Evolutionary conservation across 164 flowering plant genomes (phyloP), one percentile per base, ranked within the genome.

Genomic region (Aristolochia fimbriata): DNA sequence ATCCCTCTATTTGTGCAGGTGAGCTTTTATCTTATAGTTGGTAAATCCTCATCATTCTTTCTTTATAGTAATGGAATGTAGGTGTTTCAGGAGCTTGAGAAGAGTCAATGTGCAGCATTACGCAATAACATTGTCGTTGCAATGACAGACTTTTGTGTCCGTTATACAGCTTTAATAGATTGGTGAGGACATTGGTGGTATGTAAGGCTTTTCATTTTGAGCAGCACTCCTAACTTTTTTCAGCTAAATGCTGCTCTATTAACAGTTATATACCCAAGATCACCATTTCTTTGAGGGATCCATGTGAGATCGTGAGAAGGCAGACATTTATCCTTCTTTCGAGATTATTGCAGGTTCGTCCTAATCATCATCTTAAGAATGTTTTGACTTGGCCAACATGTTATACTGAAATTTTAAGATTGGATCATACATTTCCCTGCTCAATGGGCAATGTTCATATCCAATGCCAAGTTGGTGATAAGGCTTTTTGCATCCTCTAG

Each of bases 1-100:
- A 84, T 94, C 62, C 99, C 99, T 48, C 69, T 94, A 14, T 94
- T 94, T 73, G 90, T 88, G 67, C 91, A 91, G 96, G 99, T 94
- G 68, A 47, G 66, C n/a, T 47, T 47, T 31, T 24, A 20, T 20
- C 22, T 50, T 52, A 20, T 5, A 6, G 11, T 57, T 9, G 15
- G 14, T 57, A 1, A n/a, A 12, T 15, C 27, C 13, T 55, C 24
- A 12, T 1, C 51, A 6, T n/a, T 49, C 16, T 0, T 10, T 33
- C 45, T n/a, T 31, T 61, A 0, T 14, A 19, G 10, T 20, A 61
- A 17, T 5, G 15, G 41, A 31, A 1, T 25, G 21, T 31, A 19
- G 53, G 23, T 70, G 59, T 60, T 75, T 58, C 80, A 88, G 99
- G 96, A 86, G 72, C 95, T 94, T 64, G 96, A 90, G 69, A 85